Evolutionary conservation across 805 yeast genomes (phyloP), one percentile per base, ranked within the genome.

Genomic region (Brettanomyces nanus): DNA sequence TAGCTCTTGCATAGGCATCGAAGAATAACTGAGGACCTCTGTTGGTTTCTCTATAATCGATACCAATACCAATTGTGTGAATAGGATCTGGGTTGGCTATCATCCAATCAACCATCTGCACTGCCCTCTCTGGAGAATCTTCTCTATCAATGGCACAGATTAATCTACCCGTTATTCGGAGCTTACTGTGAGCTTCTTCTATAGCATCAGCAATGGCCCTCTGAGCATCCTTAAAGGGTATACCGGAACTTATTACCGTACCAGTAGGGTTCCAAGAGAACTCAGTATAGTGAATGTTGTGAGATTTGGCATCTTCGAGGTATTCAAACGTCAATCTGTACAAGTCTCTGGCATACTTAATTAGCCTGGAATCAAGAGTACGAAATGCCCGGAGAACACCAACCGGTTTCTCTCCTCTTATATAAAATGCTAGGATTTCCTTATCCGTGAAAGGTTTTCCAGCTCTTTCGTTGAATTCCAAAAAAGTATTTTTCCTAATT

Each of bases 211-310:
- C 37, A 6, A 56, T 54, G 4, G 56, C 56, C 3, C 35, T 39
- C 34, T 56, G 61, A 1, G 61, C 60, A 4, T 38, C 48, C 6
- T 33, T 33, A 37, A 41, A 56, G 2, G 56, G 49, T 27, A 56
- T 56, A 25, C 48, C 44, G 6, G 60, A 55, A 14, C 42, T 52
- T 30, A 45, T 33, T 4, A 52, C 53, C 1, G 59, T 53, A 7
- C 61, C 61, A 1, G 61, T 55, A 9, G 61, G 60, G 44, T 56
- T 56, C 61, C 61, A 56, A 26, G 53, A 56, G 31, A 56, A 46
- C 42, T 56, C 61, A 23, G 51, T 40, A 38, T 56, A 54, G 6
- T 37, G 15, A n/a, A 56, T 51, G 36, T 55, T 54, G 38, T 55
- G 58, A 3, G 23, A 10, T 7, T 35, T 35, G 1, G 55, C 57